Percentiles rank a stretch among this genome's conserved stretches.
These are phyloP conservation scores for Penicillium cataractarum DNA, from an alignment of 495 filamentous ascomycete genomes.

Conservation along the genomic window DNA sequence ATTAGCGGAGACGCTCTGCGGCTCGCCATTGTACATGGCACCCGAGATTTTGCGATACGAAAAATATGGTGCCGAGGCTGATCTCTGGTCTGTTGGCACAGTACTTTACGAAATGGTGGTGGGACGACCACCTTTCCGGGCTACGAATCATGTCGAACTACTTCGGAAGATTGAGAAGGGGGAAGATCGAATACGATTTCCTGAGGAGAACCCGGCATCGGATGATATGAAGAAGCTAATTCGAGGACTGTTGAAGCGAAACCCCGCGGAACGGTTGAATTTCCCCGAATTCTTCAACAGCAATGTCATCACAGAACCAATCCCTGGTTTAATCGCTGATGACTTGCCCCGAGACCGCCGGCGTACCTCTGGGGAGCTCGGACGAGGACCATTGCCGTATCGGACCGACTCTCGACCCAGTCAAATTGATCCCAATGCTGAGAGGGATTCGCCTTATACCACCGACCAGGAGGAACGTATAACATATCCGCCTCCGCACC, in stretches of 20 bases:
- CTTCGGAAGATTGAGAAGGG: conserved; percentile 86
- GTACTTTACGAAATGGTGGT: conserved; percentile 94
- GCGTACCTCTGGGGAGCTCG: conserved; percentile 25
- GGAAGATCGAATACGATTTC: conserved; percentile 82
- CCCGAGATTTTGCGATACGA: conserved; percentile 97
- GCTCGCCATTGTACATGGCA: conserved; percentile 98
- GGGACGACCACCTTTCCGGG: conserved; percentile 87
- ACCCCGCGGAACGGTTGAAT: conserved; percentile 78
- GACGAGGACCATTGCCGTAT: conserved; percentile 17
- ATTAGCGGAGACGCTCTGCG: conserved; percentile 92
- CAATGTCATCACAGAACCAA: conserved; percentile 72
- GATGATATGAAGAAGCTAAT: conserved; percentile 82
- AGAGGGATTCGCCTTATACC: conserved; percentile 30
- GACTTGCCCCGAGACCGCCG: conserved; percentile 55
- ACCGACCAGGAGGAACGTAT: conserved; percentile 31
- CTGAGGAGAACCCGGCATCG: conserved; percentile 71
- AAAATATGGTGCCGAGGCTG: conserved; percentile 94
- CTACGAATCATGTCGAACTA: conserved; percentile 91
- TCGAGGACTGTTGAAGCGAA: conserved; percentile 77
- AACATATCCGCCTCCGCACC: conserved; percentile 31
- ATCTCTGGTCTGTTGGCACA: conserved; percentile 96
- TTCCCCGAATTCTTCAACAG: conserved; percentile 83
- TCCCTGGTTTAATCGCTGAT: conserved; percentile 81
- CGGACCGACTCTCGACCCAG: conserved; percentile 35
- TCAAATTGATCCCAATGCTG: conserved; percentile 16